phyloP scores from a whole-genome alignment of 805 yeast genomes.

The Danielia reshetovae region DNA sequence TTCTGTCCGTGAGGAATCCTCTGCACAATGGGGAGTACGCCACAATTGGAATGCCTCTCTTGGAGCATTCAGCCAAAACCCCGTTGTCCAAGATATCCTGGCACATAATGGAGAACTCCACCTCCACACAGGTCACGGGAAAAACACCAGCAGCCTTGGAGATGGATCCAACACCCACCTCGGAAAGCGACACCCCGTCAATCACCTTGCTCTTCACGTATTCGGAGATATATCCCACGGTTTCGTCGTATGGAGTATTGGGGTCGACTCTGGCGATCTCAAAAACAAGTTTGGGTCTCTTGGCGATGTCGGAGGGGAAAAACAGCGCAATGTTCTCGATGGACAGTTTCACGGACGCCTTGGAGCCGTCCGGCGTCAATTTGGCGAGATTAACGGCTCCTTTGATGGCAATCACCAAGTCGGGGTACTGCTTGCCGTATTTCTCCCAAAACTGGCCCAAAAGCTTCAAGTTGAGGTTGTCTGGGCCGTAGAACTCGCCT shows the following conservation, averaged over 20 bases:
- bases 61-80: constrained; percentile 53
- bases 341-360: constrained; percentile 43
- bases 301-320: constrained; percentile 24
- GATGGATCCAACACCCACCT: constrained; percentile 61
- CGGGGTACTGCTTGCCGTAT: constrained; percentile 49
- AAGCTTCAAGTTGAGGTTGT: constrained; percentile 49
- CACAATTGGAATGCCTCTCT: constrained; percentile 59
- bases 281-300: constrained; percentile 41
- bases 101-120: constrained; percentile 70
- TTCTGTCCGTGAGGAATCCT: constrained; percentile 68
- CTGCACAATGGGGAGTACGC: constrained; percentile 84
- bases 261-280: constrained; percentile 72
- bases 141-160: constrained; percentile 51
- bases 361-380: constrained; percentile 46
- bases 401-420: constrained; percentile 63
- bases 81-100: constrained; percentile 62
- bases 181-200: constrained; percentile 72
- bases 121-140: constrained; percentile 67
- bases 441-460: constrained; percentile 54
- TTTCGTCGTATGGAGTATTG: constrained; percentile 52
- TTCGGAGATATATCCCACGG: constrained; percentile 52
- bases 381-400: constrained; percentile 48
- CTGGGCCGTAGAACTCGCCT: constrained; percentile 76
- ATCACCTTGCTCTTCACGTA: constrained; percentile 61
- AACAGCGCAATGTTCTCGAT: constrained; percentile 39